Evolutionary conservation across 371 early-diverging fungal species (phyloP), one percentile per base, ranked within the genome.

Genomic region (Mucor mucedo): DNA sequence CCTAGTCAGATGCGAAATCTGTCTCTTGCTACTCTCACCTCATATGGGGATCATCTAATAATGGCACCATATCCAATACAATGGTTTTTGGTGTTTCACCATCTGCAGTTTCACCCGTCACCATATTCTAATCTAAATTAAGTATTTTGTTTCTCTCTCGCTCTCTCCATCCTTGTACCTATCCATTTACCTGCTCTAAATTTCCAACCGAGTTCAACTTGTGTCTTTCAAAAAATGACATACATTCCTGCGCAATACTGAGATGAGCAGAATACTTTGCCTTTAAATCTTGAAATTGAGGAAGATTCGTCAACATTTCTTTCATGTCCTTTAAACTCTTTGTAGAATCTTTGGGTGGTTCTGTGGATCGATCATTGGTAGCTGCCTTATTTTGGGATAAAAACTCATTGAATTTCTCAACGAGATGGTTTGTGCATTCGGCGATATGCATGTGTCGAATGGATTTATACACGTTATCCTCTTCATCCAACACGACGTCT

Each of bases 381-480:
- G 77, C 73, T 2, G 81, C 78, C 57, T 86, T 84, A 60, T 89
- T 88, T 27, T 86, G 87, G 3, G 68, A 67, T 38, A 87, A 66
- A 66, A 98, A 93, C 61, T 88, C 82, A 69, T 94, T 91, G 70
- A 98, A 94, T 40, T 91, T 86, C 55, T 85, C 84, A 40, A 91
- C 79, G 58, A 99, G 84, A 21, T 91, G 86, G 50, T 92, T 88
- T 29, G 91, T 89, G 11, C 94, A 92, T 45, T 97, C 97, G 8
- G 95, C 94, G 73, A 97, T 97, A 68, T 98, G 98, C 74, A 89
- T 83, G 73, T 97, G 96, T 4, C 98, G 90, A 68, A 94, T 87
- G 1, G 88, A 86, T 42, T 80, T 82, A 81, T 92, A 96, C 4
- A 95, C 79, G n/a, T 75, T 68, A 65, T 96, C 96, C 8, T 77